Percentiles rank a stretch among this genome's conserved stretches.
Conservation (phyloP, 2,329 filamentous ascomycete genomes). For the Fusarium napiforme region DNA sequence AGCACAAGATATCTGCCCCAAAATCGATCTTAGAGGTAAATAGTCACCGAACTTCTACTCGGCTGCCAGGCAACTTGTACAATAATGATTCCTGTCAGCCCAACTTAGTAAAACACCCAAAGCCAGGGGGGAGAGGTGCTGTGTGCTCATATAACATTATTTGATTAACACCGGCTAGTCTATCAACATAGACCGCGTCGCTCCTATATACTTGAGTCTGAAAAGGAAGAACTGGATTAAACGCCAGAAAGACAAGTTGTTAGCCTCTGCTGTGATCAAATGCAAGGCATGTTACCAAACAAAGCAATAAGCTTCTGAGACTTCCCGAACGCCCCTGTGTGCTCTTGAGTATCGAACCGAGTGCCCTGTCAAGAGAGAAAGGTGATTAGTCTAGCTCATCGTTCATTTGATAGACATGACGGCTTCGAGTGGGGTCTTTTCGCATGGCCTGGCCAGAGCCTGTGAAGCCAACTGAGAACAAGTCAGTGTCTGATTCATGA, state of each 20-base stretch:
- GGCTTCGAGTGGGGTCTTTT: constrained; percentile 84
- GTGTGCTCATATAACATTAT: constrained; percentile 27
- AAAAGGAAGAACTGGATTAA: constrained; percentile 35
- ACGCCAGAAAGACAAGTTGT: constrained; percentile 48
- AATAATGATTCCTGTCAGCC: constrained; percentile 24
- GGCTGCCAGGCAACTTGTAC: background rate
- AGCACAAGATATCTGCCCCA: constrained; percentile 65
- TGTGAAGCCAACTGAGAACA: constrained; percentile 85
- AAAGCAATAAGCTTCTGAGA: constrained; percentile 45
- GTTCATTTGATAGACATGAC: constrained; percentile 84
- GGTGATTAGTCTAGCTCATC: constrained; percentile 74
- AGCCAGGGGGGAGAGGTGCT: background rate
- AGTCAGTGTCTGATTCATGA: constrained; percentile 30
- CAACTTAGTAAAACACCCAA: constrained; percentile 34
- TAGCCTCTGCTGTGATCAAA: constrained; percentile 55
- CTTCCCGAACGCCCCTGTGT: constrained; percentile 42
- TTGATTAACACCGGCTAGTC: constrained; percentile 37
- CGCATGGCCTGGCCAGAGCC: constrained; percentile 96
- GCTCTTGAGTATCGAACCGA: constrained; percentile 29
- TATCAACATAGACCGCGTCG: constrained; percentile 15
- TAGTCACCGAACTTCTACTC: background rate
- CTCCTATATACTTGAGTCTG: constrained; percentile 39
- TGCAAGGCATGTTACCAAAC: constrained; percentile 51
- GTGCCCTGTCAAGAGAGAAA: constrained; percentile 44
- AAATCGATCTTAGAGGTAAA: constrained; percentile 51